phyloP scores from a whole-genome alignment of 768 basidiomycete species.

The Kwoniella sp. region DNA sequence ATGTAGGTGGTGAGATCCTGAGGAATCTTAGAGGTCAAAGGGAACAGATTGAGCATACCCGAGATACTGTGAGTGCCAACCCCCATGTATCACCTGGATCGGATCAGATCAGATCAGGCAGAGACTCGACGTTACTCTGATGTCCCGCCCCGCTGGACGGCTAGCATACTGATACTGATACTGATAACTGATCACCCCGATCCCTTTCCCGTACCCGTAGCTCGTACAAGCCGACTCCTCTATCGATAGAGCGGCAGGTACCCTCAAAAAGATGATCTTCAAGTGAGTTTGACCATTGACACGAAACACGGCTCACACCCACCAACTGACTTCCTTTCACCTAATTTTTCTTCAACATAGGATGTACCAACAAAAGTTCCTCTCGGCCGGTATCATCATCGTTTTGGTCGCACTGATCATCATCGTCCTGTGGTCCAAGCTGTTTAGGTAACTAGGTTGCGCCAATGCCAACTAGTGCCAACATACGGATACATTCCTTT shows the following conservation, averaged over 20 bases:
- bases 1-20: constrained; percentile 90
- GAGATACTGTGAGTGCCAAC: constrained; percentile 83
- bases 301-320: constrained; percentile 14
- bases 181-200: too few species aligned
- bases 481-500: too few species aligned
- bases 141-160: too few species aligned
- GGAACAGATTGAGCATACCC: constrained; percentile 90
- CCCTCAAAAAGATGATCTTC: constrained; percentile 92
- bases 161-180: too few species aligned
- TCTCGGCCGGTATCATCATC: constrained; percentile 81
- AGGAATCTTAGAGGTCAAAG: constrained; percentile 79
- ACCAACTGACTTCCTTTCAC: constrained; percentile 12
- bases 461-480: not conserved
- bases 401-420: constrained; percentile 80
- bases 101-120: too few species aligned
- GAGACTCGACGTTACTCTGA: too few species aligned
- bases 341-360: constrained; percentile 58
- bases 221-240: constrained; percentile 81
- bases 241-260: constrained; percentile 87
- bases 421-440: constrained; percentile 50
- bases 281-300: constrained; percentile 65
- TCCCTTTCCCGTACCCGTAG: too few species aligned
- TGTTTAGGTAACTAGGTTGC: constrained; percentile 25
- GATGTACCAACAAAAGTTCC: constrained; percentile 93
- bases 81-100: too few species aligned